Base-by-base conservation (phyloP, 2,329 filamentous ascomycete genomes). In the Ascosphaera pollenicola region DNA sequence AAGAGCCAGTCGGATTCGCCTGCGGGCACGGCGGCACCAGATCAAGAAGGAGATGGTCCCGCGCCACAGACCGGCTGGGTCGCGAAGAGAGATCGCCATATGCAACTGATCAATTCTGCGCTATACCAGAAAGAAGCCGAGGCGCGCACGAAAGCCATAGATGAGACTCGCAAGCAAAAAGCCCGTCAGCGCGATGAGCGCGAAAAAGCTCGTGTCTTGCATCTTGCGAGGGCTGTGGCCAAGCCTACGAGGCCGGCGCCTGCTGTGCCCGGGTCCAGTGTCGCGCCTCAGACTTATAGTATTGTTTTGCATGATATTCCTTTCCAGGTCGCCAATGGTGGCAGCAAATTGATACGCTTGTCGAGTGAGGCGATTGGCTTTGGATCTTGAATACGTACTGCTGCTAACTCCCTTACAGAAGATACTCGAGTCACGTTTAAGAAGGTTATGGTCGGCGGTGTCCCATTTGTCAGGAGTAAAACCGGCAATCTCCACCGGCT, bases 391-490 rank as follows among this genome's bases (percentile, higher is more conserved):
- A n/a, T n/a, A n/a, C n/a, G n/a, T n/a, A n/a, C n/a, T n/a, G n/a
- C n/a, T n/a, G n/a, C n/a, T n/a, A n/a, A n/a, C n/a, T n/a, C n/a
- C n/a, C n/a, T n/a, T n/a, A n/a, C n/a, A n/a, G n/a, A n/a, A n/a
- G n/a, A n/a, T n/a, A n/a, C n/a, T n/a, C n/a, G n/a, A n/a, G n/a
- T n/a, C 37, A 91, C 83, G 2, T 84, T 84, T 0, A 89, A 84
- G 57, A 70, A 67, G 45, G 68, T 76, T 32, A 61, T 64, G 4
- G 63, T 92, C 43, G 80, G 78, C 39, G 81, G 82, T 34, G 79
- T 92, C 49, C 74, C 70, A 46, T 93, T 92, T 53, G 69, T 82
- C 49, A 72, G 84, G 47, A 92, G 81, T 57, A 91, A 87, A 55
- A 78, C 77, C 48, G 84, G 84, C 44, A 93, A 92, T 48, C 69